Conservation (phyloP, 345 rosid genomes). For the Ricinus communis region DNA sequence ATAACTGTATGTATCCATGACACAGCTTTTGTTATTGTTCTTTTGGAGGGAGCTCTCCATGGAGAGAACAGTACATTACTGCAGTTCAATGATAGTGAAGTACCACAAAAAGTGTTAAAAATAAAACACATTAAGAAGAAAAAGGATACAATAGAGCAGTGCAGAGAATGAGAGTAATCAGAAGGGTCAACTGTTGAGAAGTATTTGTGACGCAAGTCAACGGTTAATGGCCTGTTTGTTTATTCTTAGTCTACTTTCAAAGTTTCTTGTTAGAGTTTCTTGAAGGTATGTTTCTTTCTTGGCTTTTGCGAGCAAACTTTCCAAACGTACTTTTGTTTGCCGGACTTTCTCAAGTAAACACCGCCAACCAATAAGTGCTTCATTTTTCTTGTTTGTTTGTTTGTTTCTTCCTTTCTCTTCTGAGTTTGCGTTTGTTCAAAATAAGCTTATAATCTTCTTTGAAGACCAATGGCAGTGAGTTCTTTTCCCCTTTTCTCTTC, state of each 20-base stretch:
- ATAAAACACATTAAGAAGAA: not conserved
- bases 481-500: not conserved
- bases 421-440: not conserved
- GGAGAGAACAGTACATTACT: too few relatives aligned
- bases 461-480: slow-evolving; percentile 10
- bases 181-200: not conserved
- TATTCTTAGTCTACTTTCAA: not conserved
- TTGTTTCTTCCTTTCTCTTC: not conserved
- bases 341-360: not conserved
- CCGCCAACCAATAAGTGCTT: not conserved
- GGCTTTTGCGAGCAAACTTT: not conserved
- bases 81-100: too few relatives aligned
- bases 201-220: slow-evolving; percentile 5
- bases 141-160: not conserved
- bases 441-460: not conserved
- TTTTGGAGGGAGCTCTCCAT: too few relatives aligned
- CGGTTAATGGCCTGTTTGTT: not conserved
- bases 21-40: too few relatives aligned
- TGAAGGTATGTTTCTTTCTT: not conserved
- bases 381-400: not conserved
- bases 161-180: too few relatives aligned
- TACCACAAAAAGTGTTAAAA: too few relatives aligned
- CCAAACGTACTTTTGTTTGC: not conserved
- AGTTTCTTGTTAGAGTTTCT: not conserved
- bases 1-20: too few relatives aligned